These are phyloP conservation scores for Cystobasidium onofrii DNA, from an alignment of 768 basidiomycete species.

Conservation along the genomic window DNA sequence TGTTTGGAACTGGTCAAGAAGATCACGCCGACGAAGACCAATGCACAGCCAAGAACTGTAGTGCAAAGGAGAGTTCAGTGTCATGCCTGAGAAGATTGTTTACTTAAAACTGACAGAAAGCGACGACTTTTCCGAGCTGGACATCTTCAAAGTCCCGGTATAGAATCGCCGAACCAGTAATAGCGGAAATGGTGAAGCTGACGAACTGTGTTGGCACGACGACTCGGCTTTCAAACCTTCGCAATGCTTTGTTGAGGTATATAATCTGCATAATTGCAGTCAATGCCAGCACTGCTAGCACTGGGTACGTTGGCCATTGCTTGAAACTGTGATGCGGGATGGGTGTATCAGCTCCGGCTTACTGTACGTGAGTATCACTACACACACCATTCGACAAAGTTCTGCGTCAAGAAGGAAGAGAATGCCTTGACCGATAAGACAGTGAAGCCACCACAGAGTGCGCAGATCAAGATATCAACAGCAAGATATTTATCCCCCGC, in stretches of 20 bases:
- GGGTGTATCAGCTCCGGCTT: background rate
- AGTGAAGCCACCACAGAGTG: constrained; percentile 68
- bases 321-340: constrained; percentile 49
- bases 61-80: background rate
- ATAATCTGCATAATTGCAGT: constrained; percentile 46
- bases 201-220: constrained; percentile 95
- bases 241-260: constrained; percentile 56
- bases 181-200: constrained; percentile 83
- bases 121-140: background rate
- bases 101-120: constrained; percentile 21
- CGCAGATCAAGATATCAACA: constrained; percentile 80
- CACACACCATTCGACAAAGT: constrained; percentile 59
- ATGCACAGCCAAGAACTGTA: constrained; percentile 8
- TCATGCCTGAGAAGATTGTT: background rate
- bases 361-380: background rate
- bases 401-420: constrained; percentile 70
- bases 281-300: constrained; percentile 56
- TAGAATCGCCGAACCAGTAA: constrained; percentile 82
- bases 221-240: constrained; percentile 87
- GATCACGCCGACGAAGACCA: constrained; percentile 24
- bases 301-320: constrained; percentile 73
- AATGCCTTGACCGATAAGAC: constrained; percentile 88
- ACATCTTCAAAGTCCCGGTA: constrained; percentile 70
- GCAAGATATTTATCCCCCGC: constrained; percentile 63
- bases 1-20: constrained; percentile 12